These are phyloP conservation scores for Trichoderma reesei DNA, from an alignment of 495 filamentous ascomycete species.

Conservation along the genomic window DNA sequence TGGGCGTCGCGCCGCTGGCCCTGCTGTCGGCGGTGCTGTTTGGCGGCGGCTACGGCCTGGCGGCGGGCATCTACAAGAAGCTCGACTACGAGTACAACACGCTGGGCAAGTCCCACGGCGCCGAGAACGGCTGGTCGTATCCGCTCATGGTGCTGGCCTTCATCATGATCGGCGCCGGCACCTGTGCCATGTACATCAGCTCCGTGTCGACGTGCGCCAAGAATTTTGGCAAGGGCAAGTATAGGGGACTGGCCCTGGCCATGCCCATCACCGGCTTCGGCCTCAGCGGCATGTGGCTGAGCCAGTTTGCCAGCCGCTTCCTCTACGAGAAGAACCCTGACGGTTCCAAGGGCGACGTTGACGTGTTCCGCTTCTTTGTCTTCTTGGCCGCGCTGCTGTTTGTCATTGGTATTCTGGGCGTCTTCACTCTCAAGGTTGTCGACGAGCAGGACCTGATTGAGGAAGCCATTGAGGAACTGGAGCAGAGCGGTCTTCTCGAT, in stretches of 20 bases:
- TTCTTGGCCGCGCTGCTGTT: slow-evolving; percentile 63
- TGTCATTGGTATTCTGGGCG: slow-evolving; percentile 61
- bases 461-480: slow-evolving; percentile 74
- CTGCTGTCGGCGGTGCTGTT: slow-evolving; percentile 64
- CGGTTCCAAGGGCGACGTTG: slow-evolving; percentile 63
- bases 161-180: slow-evolving; percentile 67
- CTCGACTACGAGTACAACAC: slow-evolving; percentile 44
- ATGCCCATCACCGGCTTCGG: slow-evolving; percentile 88
- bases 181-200: slow-evolving; percentile 74
- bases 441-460: slow-evolving; percentile 64
- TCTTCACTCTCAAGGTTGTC: slow-evolving; percentile 57
- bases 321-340: slow-evolving; percentile 56
- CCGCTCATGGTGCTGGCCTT: slow-evolving; percentile 79
- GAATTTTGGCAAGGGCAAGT: slow-evolving; percentile 83
- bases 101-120: slow-evolving; percentile 14
- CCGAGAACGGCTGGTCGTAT: slow-evolving; percentile 53
- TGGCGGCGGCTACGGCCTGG: slow-evolving; percentile 71
- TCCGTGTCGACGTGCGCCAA: slow-evolving; percentile 92
- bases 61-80: slow-evolving; percentile 64
- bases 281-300: slow-evolving; percentile 88
- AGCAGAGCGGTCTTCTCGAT: slow-evolving; percentile 74
- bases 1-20: slow-evolving; percentile 65
- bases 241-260: slow-evolving; percentile 82
- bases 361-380: slow-evolving; percentile 78
- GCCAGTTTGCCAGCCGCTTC: slow-evolving; percentile 72